Evolutionary conservation across 2,329 filamentous ascomycete species (phyloP), one percentile per base, ranked within the genome.

Genomic region (Tolypocladium inflatum): DNA sequence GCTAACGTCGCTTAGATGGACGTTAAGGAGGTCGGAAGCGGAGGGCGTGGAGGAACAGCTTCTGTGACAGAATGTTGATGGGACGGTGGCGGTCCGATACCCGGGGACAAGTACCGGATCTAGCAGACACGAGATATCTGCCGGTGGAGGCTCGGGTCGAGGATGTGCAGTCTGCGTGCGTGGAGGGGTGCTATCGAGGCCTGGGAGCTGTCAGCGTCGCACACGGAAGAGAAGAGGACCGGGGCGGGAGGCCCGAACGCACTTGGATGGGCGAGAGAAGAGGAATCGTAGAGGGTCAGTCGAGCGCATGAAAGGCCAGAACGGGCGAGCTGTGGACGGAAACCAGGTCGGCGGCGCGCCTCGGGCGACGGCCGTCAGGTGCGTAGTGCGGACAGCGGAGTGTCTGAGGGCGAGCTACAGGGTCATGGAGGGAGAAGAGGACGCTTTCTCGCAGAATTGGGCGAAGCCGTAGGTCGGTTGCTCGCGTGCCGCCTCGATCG

Each of bases 11-110:
- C 81, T 80, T 77, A 69, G 75, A 77, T 80, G 83, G 81, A 85
- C 87, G 89, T 94, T 97, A 97, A 78, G 93, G 92, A 79, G 93
- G 92, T 75, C 90, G 86, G 73, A 87, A 87, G 76, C 88, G 89
- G 75, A 92, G 86, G 71, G 87, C 86, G 71, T 92, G 86, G 75
- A 89, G 87, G 77, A 90, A 88, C 78, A 86, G 84, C 84, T 90
- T 88, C 77, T 80, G 83, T 78, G 84, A 87, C 80, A 88, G 87
- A 96, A 96, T 96, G 77, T 81, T 96, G 91, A 79, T 85, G 85
- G 83, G 78, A 75, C 71, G 70, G 70, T 71, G 82, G 75, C 78
- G 86, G 86, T 84, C 88, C 89, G 89, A 95, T 92, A 91, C 87
- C 81, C 76, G 78, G 83, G 78, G 76, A 67, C 74, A 82, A 89